Conservation (phyloP, 495 filamentous ascomycete genomes). For the Podospora pseudoanserina region DNA sequence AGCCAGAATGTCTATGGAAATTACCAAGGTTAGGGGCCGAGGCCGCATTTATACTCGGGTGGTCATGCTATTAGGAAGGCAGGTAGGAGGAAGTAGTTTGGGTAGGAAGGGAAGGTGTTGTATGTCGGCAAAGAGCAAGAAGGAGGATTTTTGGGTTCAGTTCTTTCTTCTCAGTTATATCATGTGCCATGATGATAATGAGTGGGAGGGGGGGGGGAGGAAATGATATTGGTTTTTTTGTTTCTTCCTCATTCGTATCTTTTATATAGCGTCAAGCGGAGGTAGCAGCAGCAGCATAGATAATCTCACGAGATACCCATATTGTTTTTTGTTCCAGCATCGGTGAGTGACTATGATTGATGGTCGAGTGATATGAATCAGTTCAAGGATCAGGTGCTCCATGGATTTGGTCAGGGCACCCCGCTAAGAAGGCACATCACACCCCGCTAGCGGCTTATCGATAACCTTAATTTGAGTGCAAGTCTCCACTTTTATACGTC, state of each 20-base stretch:
- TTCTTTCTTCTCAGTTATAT: background rate
- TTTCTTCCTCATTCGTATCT: background rate
- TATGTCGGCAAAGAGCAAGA: background rate
- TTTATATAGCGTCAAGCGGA: background rate
- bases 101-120: background rate
- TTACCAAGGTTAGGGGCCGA: slow-evolving; percentile 22
- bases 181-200: background rate
- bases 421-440: background rate
- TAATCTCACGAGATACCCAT: background rate
- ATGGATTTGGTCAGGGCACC: background rate
- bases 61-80: background rate
- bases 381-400: background rate
- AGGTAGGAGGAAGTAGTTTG: background rate
- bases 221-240: background rate
- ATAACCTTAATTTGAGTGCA: slow-evolving; percentile 20
- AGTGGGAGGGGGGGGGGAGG: background rate
- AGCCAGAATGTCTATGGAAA: slow-evolving; percentile 32
- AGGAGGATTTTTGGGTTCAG: background rate
- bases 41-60: background rate
- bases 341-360: too few species aligned
- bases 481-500: slow-evolving; percentile 13
- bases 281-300: background rate
- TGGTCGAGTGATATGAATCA: too few species aligned
- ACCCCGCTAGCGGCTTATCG: slow-evolving; percentile 17
- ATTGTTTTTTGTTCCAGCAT: background rate